Conservation (phyloP, 2,329 filamentous ascomycete species). For the Colletotrichum cordylinicola region DNA sequence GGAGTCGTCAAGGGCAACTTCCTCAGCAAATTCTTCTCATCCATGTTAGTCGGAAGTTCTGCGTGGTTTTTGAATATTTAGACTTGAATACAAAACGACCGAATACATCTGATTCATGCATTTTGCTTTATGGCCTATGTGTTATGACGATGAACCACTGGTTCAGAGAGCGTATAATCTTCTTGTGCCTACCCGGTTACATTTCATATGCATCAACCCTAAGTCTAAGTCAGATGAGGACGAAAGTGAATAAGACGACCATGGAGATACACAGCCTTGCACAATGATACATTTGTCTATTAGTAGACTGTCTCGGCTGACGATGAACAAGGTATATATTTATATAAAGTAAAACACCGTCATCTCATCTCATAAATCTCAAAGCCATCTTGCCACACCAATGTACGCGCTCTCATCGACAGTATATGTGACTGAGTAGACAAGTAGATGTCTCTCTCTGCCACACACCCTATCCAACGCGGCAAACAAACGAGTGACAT, state of each 20-base stretch:
- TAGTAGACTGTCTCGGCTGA: not conserved
- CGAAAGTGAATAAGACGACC: accelerated
- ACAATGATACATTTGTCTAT: accelerated
- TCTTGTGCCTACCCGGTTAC: not conserved
- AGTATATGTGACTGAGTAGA: accelerated
- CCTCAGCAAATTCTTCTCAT: not conserved
- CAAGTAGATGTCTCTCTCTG: accelerated
- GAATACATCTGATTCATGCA: no score
- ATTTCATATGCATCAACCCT: not conserved
- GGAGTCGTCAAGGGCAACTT: no score
- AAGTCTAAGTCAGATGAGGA: not conserved
- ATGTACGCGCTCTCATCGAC: not conserved
- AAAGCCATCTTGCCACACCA: not conserved
- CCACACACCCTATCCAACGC: not conserved
- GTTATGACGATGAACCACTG: no score
- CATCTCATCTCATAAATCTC: not conserved
- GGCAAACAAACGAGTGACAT: not conserved
- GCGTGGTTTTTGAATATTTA: not conserved
- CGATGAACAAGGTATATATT: not conserved
- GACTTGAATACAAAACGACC: no score
- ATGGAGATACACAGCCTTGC: not conserved
- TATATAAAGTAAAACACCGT: not conserved
- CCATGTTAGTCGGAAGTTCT: not conserved
- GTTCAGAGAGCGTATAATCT: not conserved
- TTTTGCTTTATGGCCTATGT: no score